Conservation (phyloP, 164 flowering plant genomes). For the Stephania japonica region DNA sequence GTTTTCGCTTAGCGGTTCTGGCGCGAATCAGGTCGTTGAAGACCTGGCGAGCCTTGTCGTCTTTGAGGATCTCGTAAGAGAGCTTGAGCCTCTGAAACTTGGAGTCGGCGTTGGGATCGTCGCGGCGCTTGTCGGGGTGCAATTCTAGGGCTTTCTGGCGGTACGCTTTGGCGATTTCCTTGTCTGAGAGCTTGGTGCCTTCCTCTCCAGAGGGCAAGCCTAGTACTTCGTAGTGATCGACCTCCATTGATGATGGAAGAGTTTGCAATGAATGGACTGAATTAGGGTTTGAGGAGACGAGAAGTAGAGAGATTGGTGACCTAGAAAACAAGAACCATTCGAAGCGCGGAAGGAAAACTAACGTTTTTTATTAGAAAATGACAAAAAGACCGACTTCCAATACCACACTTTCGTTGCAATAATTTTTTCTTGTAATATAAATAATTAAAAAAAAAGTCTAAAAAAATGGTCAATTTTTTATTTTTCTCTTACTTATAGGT, state of each 20-base stretch:
- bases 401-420: too few species aligned
- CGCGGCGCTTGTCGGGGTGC: conserved; percentile 79
- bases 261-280: too few species aligned
- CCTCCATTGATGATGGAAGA: not conserved
- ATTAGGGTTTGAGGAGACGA: too few species aligned
- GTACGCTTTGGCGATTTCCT: conserved; percentile 74
- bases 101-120: conserved; percentile 66
- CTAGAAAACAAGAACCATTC: too few species aligned
- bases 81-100: conserved; percentile 57
- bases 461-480: too few species aligned
- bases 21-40: conserved; percentile 65
- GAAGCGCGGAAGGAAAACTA: too few species aligned
- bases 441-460: too few species aligned
- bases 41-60: conserved; percentile 59
- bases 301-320: too few species aligned
- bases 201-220: conserved; percentile 87
- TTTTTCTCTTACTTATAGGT: too few species aligned
- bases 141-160: conserved; percentile 51
- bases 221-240: conserved; percentile 59
- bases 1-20: conserved; percentile 38
- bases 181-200: conserved; percentile 55
- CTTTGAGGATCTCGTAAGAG: conserved; percentile 67
- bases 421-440: too few species aligned
- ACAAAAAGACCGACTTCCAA: too few species aligned
- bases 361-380: too few species aligned